Conservation (phyloP, 495 filamentous ascomycete genomes). For the Tuber borchii region DNA sequence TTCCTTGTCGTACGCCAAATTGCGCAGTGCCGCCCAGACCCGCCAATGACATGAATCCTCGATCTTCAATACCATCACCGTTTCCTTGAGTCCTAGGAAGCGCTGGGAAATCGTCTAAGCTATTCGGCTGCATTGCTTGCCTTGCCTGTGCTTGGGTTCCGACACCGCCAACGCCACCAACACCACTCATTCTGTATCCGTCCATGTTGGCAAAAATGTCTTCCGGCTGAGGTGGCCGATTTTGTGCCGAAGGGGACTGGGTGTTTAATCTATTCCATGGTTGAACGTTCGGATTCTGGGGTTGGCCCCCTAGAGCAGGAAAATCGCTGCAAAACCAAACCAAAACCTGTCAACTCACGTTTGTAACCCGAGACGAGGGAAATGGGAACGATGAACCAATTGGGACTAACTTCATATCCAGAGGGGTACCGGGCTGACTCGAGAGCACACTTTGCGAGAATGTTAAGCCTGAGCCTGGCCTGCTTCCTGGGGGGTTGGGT, state of each 20-base stretch:
- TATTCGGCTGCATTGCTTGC: slow-evolving; percentile 35
- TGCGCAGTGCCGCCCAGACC: slow-evolving; percentile 23
- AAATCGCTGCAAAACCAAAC: slow-evolving; percentile 31
- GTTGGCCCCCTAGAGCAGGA: slow-evolving; percentile 39
- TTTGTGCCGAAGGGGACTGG: slow-evolving; percentile 34
- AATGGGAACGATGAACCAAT: background rate
- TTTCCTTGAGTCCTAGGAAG: slow-evolving; percentile 30
- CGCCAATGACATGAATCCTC: slow-evolving; percentile 33
- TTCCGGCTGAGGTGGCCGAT: slow-evolving; percentile 36
- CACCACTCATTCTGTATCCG: slow-evolving; percentile 34
- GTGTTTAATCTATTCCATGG: slow-evolving; percentile 42
- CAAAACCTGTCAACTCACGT: slow-evolving; percentile 13
- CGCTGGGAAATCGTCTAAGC: slow-evolving; percentile 38
- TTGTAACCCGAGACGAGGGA: background rate
- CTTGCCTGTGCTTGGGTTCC: slow-evolving; percentile 20
- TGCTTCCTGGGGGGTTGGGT: slow-evolving; percentile 35
- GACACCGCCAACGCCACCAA: slow-evolving; percentile 20
- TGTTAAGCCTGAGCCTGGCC: slow-evolving; percentile 35
- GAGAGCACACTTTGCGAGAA: slow-evolving; percentile 38
- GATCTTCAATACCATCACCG: slow-evolving; percentile 27
- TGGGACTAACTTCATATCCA: slow-evolving; percentile 35
- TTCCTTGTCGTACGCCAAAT: slow-evolving; percentile 28
- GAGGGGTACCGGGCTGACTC: slow-evolving; percentile 38
- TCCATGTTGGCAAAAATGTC: slow-evolving; percentile 37
- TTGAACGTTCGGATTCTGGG: slow-evolving; percentile 34